Evolutionary conservation across 2,329 filamentous ascomycete species (phyloP).

Genomic region (Trichoderma cornu-damae): DNA sequence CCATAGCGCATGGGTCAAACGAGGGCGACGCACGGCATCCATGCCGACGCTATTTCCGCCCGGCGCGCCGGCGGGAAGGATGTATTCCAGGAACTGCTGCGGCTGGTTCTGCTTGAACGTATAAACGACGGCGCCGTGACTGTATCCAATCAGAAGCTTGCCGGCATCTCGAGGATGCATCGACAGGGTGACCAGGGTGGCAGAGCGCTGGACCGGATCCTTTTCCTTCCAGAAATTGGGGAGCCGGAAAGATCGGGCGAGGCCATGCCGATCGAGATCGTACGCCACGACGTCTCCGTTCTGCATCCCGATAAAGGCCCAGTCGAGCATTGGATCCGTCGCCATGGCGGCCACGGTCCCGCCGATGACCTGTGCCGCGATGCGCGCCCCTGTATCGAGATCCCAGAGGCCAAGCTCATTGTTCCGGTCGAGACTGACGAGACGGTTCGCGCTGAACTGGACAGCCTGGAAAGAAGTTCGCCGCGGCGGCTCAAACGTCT

Average conservation of each 20-base stretch:
- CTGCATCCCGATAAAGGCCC: conserved; percentile 78
- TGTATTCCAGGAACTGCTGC: conserved; percentile 75
- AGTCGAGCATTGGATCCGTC: conserved; percentile 88
- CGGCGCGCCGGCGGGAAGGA: conserved; percentile 72
- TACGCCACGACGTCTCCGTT: conserved; percentile 87
- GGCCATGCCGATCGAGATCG: conserved; percentile 75
- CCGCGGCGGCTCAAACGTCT: conserved; percentile 64
- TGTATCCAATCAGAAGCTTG: conserved; percentile 85
- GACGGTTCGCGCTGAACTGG: conserved; percentile 79
- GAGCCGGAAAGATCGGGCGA: conserved; percentile 68
- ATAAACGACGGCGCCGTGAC: conserved; percentile 80
- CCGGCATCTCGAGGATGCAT: conserved; percentile 91
- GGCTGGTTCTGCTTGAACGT: conserved; percentile 89
- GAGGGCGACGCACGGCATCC: conserved; percentile 62
- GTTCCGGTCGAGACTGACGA: conserved; percentile 78
- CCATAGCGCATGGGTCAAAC: conserved; percentile 80
- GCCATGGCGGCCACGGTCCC: conserved; percentile 69
- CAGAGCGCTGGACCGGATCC: conserved; percentile 58
- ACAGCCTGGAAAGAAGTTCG: conserved; percentile 70
- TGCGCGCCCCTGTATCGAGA: conserved; percentile 60
- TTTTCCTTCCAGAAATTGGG: conserved; percentile 80
- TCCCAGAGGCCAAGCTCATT: conserved; percentile 85
- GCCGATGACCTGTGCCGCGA: conserved; percentile 69
- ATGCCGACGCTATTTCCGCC: conserved; percentile 67
- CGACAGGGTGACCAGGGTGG: conserved; percentile 67